Evolutionary conservation across 139 green algal species (phyloP), one percentile per base, ranked within the genome.

Genomic region (Astrephomene gubernaculifera): DNA sequence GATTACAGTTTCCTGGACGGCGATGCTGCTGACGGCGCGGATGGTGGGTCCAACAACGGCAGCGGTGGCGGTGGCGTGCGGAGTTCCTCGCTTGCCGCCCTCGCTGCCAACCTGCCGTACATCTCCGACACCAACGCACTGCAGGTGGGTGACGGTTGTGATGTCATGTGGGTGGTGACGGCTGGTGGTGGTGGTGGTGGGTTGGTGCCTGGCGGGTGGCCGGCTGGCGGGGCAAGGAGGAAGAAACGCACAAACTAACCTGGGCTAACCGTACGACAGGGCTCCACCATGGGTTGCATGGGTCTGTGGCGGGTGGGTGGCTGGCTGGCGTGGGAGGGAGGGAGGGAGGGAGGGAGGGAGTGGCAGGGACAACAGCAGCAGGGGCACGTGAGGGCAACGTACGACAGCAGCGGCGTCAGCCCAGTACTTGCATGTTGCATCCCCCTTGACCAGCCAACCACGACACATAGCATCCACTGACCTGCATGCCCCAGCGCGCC

Each of bases 61-160:
- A 17, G 49, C 49, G 49, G 49, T 17, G 49, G 49, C 49, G 49
- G 12, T 17, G 49, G 12, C 49, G 49, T 57, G 49, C 43, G 70
- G n/a, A 22, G 70, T 14, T 44, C 70, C 36, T 61, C 76, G 17
- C 60, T 83, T 1, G n/a, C 60, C 7, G 41, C 60, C 12, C 60
- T 83, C 4, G 61, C 39, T 4, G 81, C 53, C 54, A 73, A 81
- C 41, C 72, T 93, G 27, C 24, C 39, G 0, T 10, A 14, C 21
- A n/a, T 80, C 1, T 74, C 89, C 52, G 95, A 97, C 85, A 89
- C 88, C 35, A 97, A 97, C 73, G 89, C 93, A 79, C 89, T 98
- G 74, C 91, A 95, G 83, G 76, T 43, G 27, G 0, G 73, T 35
- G 35, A 17, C 1, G 1, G 45, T 31, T 1, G 31, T 33, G 31